Evolutionary conservation across 192 early-diverging fungal species (phyloP).

Genomic region (Blastocladiella britannica): DNA sequence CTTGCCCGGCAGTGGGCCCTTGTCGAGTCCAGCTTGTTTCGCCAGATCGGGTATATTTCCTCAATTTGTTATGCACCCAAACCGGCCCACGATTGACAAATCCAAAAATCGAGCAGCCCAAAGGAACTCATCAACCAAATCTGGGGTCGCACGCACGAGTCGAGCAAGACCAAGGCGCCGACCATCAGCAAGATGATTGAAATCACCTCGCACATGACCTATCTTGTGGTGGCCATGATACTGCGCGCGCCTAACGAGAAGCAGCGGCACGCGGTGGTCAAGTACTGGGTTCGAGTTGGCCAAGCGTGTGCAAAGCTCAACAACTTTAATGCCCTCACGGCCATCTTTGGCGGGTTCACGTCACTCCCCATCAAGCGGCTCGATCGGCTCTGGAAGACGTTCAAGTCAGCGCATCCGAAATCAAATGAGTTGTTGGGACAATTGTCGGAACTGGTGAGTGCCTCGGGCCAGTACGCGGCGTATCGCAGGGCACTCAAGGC

Average conservation of each 20-base stretch:
- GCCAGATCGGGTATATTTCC: background rate
- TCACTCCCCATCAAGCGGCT: conserved; percentile 5
- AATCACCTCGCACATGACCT: conserved; percentile 3
- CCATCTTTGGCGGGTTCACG: conserved; percentile 6
- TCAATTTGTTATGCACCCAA: too few relatives aligned
- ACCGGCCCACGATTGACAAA: too few relatives aligned
- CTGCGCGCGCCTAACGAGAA: background rate
- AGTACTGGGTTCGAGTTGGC: conserved; percentile 1
- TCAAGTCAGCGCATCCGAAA: background rate
- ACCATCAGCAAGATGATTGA: conserved; percentile 5
- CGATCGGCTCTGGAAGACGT: conserved; percentile 5
- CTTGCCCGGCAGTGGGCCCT: conserved; percentile 7
- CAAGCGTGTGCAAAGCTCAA: conserved; percentile 4
- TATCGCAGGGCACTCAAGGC: conserved; percentile 8
- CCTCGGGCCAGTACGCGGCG: conserved; percentile 7
- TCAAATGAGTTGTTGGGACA: background rate
- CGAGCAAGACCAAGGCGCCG: background rate
- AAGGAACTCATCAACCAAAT: conserved; percentile 7
- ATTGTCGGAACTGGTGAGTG: conserved; percentile 4
- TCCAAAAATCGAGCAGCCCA: too few relatives aligned
- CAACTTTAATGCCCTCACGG: conserved; percentile 8
- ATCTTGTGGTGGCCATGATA: background rate
- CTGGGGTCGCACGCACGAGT: conserved; percentile 2
- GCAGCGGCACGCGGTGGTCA: conserved; percentile 1
- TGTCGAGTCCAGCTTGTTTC: conserved; percentile 5